Conservation (phyloP, 352 stramenopile genomes). For the Phytophthora ramorum region DNA sequence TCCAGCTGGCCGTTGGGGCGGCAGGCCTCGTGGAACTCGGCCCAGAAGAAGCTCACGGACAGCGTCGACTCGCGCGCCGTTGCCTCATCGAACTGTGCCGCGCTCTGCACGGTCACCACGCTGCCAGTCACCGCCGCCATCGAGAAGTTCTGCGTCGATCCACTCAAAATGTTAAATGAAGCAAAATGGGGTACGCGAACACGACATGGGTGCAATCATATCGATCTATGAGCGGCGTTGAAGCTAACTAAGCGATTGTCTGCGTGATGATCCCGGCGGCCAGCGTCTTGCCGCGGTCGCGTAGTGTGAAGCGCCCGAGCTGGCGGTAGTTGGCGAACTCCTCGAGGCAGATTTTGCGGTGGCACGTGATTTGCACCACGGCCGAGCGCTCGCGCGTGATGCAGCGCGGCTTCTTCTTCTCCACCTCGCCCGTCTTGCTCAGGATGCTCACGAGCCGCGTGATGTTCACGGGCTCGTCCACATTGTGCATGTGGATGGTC, state of each 20-base stretch:
- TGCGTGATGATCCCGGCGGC: slow-evolving; percentile 88
- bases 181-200: not conserved
- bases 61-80: slow-evolving; percentile 79
- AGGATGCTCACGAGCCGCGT: slow-evolving; percentile 81
- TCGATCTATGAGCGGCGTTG: not conserved
- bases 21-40: slow-evolving; percentile 84
- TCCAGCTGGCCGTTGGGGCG: slow-evolving; percentile 86
- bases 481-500: slow-evolving; percentile 89
- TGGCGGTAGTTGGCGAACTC: slow-evolving; percentile 81
- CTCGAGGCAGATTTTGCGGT: slow-evolving; percentile 83
- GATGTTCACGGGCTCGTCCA: slow-evolving; percentile 87
- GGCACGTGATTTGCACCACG: slow-evolving; percentile 84
- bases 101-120: slow-evolving; percentile 74
- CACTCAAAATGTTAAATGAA: slow-evolving; percentile 2
- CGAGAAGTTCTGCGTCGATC: not conserved
- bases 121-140: slow-evolving; percentile 63
- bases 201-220: not conserved
- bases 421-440: slow-evolving; percentile 73
- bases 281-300: slow-evolving; percentile 82
- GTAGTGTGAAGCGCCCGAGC: slow-evolving; percentile 85
- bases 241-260: slow-evolving; percentile 60
- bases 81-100: slow-evolving; percentile 78
- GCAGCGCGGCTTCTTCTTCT: slow-evolving; percentile 86
- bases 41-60: slow-evolving; percentile 87
- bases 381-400: slow-evolving; percentile 87